These are phyloP conservation scores for Dimocarpus longan DNA, from an alignment of 345 rosid species.

Conservation along the genomic window DNA sequence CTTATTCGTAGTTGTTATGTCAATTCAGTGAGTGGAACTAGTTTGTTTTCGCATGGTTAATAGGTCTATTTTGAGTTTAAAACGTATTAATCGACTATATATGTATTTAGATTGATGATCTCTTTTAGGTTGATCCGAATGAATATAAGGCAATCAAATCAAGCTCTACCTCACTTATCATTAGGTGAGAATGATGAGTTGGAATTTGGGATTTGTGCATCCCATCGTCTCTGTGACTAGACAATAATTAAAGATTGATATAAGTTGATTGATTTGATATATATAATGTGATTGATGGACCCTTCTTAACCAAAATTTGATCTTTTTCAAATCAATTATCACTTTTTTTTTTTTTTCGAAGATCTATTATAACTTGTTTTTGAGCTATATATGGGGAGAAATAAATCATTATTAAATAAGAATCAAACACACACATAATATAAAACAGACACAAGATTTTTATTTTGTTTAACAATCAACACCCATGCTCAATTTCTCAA, in stretches of 20 bases:
- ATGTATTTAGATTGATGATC: no score
- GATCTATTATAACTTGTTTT: no score
- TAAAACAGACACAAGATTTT: no score
- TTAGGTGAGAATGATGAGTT: slow-evolving; percentile 3
- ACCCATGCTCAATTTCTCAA: no score
- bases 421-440: no score
- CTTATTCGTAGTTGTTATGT: no score
- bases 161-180: neutral
- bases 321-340: no score
- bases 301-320: neutral
- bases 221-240: neutral
- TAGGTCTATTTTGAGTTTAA: slow-evolving; percentile 2
- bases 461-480: no score
- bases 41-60: neutral
- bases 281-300: slow-evolving; percentile 12
- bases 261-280: slow-evolving; percentile 8
- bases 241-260: neutral
- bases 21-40: neutral
- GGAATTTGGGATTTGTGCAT: neutral
- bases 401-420: no score
- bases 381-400: no score
- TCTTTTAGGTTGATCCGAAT: neutral
- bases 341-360: no score
- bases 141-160: neutral
- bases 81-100: neutral